phyloP scores from a whole-genome alignment of 164 flowering plant species.

The Tinospora cordifolia region DNA sequence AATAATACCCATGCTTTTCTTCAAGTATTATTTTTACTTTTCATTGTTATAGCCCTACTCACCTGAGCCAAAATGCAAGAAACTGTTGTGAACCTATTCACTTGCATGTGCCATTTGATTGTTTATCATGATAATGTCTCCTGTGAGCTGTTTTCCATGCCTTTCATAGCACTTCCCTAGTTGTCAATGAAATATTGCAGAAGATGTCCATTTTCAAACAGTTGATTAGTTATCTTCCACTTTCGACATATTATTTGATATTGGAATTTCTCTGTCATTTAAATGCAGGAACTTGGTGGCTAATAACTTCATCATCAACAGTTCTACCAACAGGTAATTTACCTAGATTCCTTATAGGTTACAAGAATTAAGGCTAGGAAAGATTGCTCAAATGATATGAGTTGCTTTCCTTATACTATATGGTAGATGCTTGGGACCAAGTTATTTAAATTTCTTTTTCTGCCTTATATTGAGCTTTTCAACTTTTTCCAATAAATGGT shows the following conservation, averaged over 20 bases:
- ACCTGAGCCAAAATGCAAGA: too few relatives aligned
- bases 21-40: too few relatives aligned
- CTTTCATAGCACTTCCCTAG: background rate
- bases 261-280: background rate
- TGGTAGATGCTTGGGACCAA: too few relatives aligned
- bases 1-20: too few relatives aligned
- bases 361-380: background rate
- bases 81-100: too few relatives aligned
- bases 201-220: background rate
- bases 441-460: too few relatives aligned
- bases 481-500: too few relatives aligned
- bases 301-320: conserved; percentile 4
- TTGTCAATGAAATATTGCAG: background rate
- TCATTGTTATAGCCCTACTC: too few relatives aligned
- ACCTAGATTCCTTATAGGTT: background rate
- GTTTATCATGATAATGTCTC: too few relatives aligned
- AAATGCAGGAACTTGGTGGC: conserved; percentile 10
- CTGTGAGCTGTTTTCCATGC: background rate
- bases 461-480: too few relatives aligned
- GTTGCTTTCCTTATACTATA: too few relatives aligned
- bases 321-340: conserved; percentile 1
- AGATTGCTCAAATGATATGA: background rate
- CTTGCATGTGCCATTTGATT: too few relatives aligned
- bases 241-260: background rate
- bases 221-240: background rate